Percentiles rank a stretch among this genome's conserved stretches.
phyloP scores from a whole-genome alignment of 495 filamentous ascomycete species.

The Tuber magnatum region DNA sequence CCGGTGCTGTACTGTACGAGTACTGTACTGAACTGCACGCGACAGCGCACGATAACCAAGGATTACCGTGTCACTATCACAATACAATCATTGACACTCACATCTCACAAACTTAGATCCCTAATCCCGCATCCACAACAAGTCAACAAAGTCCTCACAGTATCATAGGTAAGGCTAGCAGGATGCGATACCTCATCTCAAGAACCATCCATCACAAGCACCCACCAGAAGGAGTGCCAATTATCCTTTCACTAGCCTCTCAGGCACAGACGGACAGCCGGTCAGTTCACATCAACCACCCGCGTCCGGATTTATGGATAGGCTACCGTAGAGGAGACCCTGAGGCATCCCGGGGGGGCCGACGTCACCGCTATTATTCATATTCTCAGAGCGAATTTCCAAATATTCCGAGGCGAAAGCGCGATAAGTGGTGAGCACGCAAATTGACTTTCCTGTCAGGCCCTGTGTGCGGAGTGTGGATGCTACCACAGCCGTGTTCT shows the following conservation, averaged over 20 bases:
- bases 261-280: background rate
- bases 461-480: background rate
- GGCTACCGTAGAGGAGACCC: background rate
- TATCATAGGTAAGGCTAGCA: background rate
- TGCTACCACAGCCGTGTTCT: background rate
- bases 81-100: background rate
- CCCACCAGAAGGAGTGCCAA: background rate
- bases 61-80: background rate
- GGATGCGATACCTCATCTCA: conserved; percentile 4
- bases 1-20: no score
- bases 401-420: background rate
- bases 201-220: background rate
- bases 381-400: background rate
- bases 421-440: background rate
- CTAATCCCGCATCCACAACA: background rate
- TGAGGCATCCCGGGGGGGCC: background rate
- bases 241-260: background rate
- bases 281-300: background rate
- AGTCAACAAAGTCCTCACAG: conserved; percentile 1
- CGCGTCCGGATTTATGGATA: background rate
- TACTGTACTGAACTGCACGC: no score
- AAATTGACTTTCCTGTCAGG: background rate
- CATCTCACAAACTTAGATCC: background rate
- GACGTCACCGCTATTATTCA: background rate
- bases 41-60: background rate